A percentile compares a stretch with the other conserved stretches of the same genome.
Evolutionary conservation across 139 green algal species (phyloP).

Genomic region (Picochlorum sp.): DNA sequence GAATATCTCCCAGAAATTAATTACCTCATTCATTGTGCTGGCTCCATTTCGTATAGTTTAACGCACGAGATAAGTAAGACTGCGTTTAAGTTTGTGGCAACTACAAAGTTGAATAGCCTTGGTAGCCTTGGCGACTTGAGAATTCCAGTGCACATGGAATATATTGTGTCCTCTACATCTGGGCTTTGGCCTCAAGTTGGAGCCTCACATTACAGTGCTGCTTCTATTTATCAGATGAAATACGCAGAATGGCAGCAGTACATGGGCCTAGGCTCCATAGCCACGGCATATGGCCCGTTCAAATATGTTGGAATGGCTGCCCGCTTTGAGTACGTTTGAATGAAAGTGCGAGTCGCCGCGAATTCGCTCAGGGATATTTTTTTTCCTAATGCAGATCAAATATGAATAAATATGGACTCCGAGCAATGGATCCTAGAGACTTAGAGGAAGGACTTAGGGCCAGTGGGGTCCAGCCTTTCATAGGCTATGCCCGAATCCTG

Average conservation of each 20-base stretch:
- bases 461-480: no score
- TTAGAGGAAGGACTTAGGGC: no score
- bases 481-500: no score
- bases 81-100: background rate
- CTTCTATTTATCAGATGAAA: constrained; percentile 9
- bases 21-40: constrained; percentile 21
- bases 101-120: constrained; percentile 3
- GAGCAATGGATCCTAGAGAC: no score
- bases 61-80: constrained; percentile 3
- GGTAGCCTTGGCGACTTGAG: no score
- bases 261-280: constrained; percentile 3
- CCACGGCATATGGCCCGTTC: constrained; percentile 18
- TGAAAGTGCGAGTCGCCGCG: no score
- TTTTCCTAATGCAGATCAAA: no score
- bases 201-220: constrained; percentile 22
- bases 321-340: background rate
- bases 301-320: background rate
- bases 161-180: constrained; percentile 22
- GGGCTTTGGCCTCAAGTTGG: constrained; percentile 24
- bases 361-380: no score
- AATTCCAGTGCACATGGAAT: background rate
- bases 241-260: background rate
- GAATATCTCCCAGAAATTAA: constrained; percentile 20
- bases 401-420: no score
- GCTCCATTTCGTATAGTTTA: constrained; percentile 13